Evolutionary conservation across 805 yeast species (phyloP).

Genomic region (Yarrowia sp.): DNA sequence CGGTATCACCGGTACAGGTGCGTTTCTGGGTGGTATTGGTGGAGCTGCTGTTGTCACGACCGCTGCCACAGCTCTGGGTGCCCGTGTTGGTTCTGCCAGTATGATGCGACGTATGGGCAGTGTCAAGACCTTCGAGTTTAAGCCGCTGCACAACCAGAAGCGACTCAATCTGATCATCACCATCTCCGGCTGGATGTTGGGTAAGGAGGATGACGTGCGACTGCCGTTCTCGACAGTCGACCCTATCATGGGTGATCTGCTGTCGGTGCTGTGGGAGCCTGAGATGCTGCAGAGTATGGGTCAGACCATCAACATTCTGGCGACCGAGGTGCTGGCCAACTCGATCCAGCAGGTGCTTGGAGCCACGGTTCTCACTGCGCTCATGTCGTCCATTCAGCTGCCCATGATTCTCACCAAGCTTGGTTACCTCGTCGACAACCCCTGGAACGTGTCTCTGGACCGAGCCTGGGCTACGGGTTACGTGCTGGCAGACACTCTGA

Average conservation of each 20-base stretch:
- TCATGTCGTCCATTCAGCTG: slow-evolving; percentile 88
- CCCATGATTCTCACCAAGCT: slow-evolving; percentile 90
- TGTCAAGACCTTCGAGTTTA: slow-evolving; percentile 89
- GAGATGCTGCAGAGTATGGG: slow-evolving; percentile 96
- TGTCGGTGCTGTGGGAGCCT: slow-evolving; percentile 94
- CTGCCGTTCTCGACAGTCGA: slow-evolving; percentile 95
- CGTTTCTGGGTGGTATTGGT: slow-evolving; percentile 93
- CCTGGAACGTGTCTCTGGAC: slow-evolving; percentile 96
- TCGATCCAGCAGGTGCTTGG: slow-evolving; percentile 95
- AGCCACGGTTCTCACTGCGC: slow-evolving; percentile 79
- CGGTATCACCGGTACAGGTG: slow-evolving; percentile 90
- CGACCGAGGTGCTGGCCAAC: slow-evolving; percentile 88
- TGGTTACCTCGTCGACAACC: slow-evolving; percentile 87
- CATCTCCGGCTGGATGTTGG: slow-evolving; percentile 97
- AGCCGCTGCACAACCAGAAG: slow-evolving; percentile 87
- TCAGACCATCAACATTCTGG: slow-evolving; percentile 89
- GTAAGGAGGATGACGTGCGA: slow-evolving; percentile 91
- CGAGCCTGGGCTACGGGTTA: slow-evolving; percentile 96
- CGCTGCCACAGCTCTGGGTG: slow-evolving; percentile 88
- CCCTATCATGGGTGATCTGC: slow-evolving; percentile 96
- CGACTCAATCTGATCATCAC: slow-evolving; percentile 84
- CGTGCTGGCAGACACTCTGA: slow-evolving; percentile 84
- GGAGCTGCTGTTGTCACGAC: slow-evolving; percentile 94
- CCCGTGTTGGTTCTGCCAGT: slow-evolving; percentile 79
- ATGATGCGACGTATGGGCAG: slow-evolving; percentile 86